Conservation (phyloP, 208 protist species). For the Acanthamoeba divionensis region DNA sequence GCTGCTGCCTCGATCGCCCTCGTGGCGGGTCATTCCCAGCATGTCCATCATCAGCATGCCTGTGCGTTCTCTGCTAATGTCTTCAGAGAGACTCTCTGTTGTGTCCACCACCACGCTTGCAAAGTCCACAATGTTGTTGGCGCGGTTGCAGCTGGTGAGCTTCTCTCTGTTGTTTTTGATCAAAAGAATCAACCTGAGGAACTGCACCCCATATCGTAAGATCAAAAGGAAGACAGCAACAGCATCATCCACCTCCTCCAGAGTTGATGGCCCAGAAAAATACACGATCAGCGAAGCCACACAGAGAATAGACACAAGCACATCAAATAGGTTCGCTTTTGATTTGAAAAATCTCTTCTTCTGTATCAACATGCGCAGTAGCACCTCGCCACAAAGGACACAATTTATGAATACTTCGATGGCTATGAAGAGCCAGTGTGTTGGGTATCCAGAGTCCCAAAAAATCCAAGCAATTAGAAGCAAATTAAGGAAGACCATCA, state of each 20-base stretch:
- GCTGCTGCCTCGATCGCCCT: too few relatives aligned
- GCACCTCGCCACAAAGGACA: neutral
- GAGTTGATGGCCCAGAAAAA: neutral
- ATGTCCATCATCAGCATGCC: too few relatives aligned
- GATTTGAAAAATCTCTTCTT: neutral
- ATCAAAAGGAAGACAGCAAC: slow-evolving; percentile 22
- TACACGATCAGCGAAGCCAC: slow-evolving; percentile 8
- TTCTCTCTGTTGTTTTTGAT: slow-evolving; percentile 23
- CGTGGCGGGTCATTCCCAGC: too few relatives aligned
- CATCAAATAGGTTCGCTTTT: slow-evolving; percentile 2
- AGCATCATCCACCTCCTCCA: slow-evolving; percentile 41
- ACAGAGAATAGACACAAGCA: slow-evolving; percentile 5
- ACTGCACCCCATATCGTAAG: slow-evolving; percentile 30
- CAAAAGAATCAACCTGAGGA: slow-evolving; percentile 10
- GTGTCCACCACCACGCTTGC: too few relatives aligned
- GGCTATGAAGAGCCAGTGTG: slow-evolving; percentile 20
- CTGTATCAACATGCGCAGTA: neutral
- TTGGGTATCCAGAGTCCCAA: neutral
- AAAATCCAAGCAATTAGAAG: slow-evolving; percentile 5
- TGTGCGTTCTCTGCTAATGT: too few relatives aligned
- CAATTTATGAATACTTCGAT: slow-evolving; percentile 39
- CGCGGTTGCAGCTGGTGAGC: too few relatives aligned
- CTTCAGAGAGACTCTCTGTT: too few relatives aligned
- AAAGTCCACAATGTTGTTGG: too few relatives aligned
- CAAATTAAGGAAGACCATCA: slow-evolving; percentile 46